Evolutionary conservation across 805 yeast species (phyloP).

Genomic region (Clavispora carvajalis): DNA sequence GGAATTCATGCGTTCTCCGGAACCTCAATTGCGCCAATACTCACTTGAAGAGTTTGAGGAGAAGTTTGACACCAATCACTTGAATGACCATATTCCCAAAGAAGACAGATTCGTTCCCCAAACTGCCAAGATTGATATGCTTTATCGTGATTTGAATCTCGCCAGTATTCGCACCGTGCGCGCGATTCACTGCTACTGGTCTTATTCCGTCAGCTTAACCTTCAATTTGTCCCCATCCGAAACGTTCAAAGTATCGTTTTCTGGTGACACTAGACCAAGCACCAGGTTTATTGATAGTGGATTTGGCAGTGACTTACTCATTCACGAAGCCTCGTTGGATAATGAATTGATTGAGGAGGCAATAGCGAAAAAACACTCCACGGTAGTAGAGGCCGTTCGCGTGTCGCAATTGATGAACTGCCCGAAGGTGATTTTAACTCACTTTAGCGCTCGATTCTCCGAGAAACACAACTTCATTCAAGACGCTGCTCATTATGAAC

Average conservation of each 20-base stretch:
- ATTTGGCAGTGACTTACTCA: conserved; percentile 57
- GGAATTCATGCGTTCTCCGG: conserved; percentile 35
- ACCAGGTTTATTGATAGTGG: conserved; percentile 64
- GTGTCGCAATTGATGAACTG: conserved; percentile 72
- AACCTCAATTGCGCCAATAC: conserved; percentile 26
- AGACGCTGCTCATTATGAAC: conserved; percentile 18
- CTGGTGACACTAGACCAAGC: conserved; percentile 94
- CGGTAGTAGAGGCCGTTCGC: conserved; percentile 78
- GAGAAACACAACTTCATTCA: conserved; percentile 28
- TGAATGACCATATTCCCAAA: conserved; percentile 12
- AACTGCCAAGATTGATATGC: conserved; percentile 20
- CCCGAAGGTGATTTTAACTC: conserved; percentile 70
- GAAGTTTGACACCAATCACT: conserved; percentile 22
- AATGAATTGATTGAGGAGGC: conserved; percentile 78
- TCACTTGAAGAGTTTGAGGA: conserved; percentile 28
- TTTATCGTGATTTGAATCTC: conserved; percentile 43
- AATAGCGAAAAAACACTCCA: conserved; percentile 73
- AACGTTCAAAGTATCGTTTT: conserved; percentile 70
- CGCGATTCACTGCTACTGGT: conserved; percentile 80
- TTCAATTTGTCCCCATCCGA: conserved; percentile 40
- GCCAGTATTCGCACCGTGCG: conserved; percentile 51
- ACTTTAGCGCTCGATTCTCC: conserved; percentile 82
- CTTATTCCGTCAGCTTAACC: conserved; percentile 59
- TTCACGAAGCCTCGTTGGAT: conserved; percentile 93
- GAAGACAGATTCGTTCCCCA: conserved; percentile 20